These are phyloP conservation scores for Rhizopogon vinicolor DNA, from an alignment of 768 basidiomycete genomes.

Conservation along the genomic window DNA sequence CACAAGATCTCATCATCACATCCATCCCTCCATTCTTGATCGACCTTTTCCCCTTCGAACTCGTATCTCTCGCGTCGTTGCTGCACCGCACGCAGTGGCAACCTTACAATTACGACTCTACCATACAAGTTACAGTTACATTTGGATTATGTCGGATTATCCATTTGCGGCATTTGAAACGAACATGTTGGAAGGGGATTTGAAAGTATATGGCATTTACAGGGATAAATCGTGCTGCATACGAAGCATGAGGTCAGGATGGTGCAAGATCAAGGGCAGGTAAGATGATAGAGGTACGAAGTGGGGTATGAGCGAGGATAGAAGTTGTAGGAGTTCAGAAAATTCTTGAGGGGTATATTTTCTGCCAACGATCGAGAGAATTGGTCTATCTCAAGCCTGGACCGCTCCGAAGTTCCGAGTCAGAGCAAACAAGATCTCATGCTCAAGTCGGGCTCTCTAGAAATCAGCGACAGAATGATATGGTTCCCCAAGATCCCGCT, in stretches of 20 bases:
- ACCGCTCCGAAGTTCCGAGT: neutral
- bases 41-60: no score
- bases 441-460: neutral
- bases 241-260: constrained; percentile 1
- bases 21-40: no score
- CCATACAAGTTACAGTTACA: no score
- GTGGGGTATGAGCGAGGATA: neutral
- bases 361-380: neutral
- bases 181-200: no score
- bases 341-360: neutral
- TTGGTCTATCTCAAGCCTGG: neutral
- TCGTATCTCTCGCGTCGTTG: no score
- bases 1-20: no score
- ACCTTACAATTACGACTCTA: no score
- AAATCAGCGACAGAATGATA: neutral
- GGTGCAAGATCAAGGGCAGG: neutral
- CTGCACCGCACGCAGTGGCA: no score
- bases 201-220: no score
- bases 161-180: no score
- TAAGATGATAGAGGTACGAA: neutral
- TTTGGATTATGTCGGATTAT: no score
- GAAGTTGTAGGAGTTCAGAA: neutral
- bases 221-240: no score
- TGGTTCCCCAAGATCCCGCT: neutral
- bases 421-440: neutral